phyloP scores from a whole-genome alignment of 2,329 filamentous ascomycete genomes.

The Fusarium incarnatum region DNA sequence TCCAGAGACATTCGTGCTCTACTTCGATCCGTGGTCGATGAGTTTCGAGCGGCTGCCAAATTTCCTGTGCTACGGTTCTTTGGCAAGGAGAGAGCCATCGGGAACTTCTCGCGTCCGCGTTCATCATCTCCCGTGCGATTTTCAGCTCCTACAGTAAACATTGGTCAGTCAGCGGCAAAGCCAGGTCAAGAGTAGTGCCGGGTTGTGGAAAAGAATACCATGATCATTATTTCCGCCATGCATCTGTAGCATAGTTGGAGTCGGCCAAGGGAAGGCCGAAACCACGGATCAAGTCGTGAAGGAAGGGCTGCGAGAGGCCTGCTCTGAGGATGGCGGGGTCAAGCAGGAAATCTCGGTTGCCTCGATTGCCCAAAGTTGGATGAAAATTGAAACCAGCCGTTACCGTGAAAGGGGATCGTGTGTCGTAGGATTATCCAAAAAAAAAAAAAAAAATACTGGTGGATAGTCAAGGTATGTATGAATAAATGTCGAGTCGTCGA shows the following conservation, averaged over 20 bases:
- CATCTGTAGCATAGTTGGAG: constrained; percentile 58
- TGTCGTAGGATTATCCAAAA: constrained; percentile 20
- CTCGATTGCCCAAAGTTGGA: constrained; percentile 29
- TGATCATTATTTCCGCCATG: constrained; percentile 57
- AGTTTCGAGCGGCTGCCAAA: constrained; percentile 61
- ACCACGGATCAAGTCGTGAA: constrained; percentile 34
- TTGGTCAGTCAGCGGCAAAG: constrained; percentile 41
- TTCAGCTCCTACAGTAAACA: constrained; percentile 48
- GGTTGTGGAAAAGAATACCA: constrained; percentile 48
- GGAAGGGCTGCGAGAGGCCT: constrained; percentile 33
- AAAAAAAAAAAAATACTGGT: too few relatives aligned
- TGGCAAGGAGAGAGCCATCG: constrained; percentile 64
- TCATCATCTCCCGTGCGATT: constrained; percentile 50
- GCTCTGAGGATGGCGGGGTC: constrained; percentile 44
- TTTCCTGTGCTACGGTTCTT: constrained; percentile 76
- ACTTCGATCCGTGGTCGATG: constrained; percentile 62
- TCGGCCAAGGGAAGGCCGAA: constrained; percentile 42
- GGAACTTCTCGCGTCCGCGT: constrained; percentile 60
- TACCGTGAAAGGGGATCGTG: constrained; percentile 17
- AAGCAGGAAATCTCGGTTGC: constrained; percentile 45
- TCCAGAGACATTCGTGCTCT: constrained; percentile 83
- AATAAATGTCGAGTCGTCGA: constrained; percentile 30
- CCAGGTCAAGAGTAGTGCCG: constrained; percentile 12
- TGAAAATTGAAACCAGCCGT: constrained; percentile 28
- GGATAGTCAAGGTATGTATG: not conserved